Base-by-base conservation (phyloP, 768 basidiomycete genomes). In the Boletus sensibilis region DNA sequence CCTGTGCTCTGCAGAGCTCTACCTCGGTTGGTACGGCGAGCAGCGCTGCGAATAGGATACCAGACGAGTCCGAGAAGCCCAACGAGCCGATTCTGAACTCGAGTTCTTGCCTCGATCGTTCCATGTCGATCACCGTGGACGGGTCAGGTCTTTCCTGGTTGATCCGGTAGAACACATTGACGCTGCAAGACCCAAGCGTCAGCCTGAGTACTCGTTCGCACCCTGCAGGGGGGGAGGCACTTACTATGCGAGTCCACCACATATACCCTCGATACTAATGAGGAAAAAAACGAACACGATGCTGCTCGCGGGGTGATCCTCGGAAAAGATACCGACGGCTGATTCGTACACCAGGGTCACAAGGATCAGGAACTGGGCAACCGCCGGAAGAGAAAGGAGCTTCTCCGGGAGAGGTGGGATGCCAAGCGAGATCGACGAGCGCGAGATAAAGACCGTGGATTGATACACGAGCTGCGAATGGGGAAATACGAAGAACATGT, bases 61-160 rank as follows among this genome's bases (percentile, higher is more conserved):
- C 92, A 16, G 82, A 78, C 27, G 87, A 88, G 68, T 95, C 93
- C 7, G 91, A 79, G 56, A 94, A 87, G 1, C 94, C 94, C 43
- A 96, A 86, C 3, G 89, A 89, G 7, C 92, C 92, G 52, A 96
- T 95, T 78, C 85, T 86, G 75, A 94, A 94, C 73, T 94, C 93
- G 43, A 85, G 81, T 65, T 90, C 89, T 68, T 93, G 91, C 66
- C 81, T 79, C 27, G 80, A 76, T 38, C 83, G 79, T 65, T 88
- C 88, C 38, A 75, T 64, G 58, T 85, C 80, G 54, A 79, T 75
- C 49, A 70, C 72, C 18, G 75, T 70, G 29, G 74, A 70, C 6
- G 79, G 70, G 56, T 82, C 78, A 7, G 78, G 80, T 4, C 75
- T 77, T 61, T 90, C 89, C 60, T 90, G 89, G 53, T 91, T 94